Conservation (phyloP, 192 early-diverging fungal species). For the Entomortierella beljakovae region DNA sequence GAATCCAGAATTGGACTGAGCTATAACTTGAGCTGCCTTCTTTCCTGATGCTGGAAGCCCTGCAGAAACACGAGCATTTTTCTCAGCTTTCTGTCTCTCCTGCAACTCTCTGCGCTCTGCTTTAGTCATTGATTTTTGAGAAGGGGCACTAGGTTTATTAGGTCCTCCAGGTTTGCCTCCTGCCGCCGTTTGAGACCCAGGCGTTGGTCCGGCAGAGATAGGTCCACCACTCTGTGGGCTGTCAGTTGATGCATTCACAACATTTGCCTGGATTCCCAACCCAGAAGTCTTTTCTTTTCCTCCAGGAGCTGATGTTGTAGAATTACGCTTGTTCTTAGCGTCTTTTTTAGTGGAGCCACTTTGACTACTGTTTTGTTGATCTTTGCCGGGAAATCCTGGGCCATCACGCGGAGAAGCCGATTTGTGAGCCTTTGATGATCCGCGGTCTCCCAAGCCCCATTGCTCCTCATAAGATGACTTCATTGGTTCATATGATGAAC, state of each 20-base stretch:
- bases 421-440: slow-evolving; percentile 28
- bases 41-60: slow-evolving; percentile 50
- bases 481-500: slow-evolving; percentile 62
- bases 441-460: slow-evolving; percentile 44
- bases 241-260: slow-evolving; percentile 4
- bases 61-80: slow-evolving; percentile 64
- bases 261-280: slow-evolving; percentile 37
- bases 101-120: slow-evolving; percentile 90
- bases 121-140: slow-evolving; percentile 78
- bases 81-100: slow-evolving; percentile 85
- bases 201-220: slow-evolving; percentile 8
- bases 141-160: slow-evolving; percentile 34
- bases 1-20: slow-evolving; percentile 29
- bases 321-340: slow-evolving; percentile 30
- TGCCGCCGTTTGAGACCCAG: slow-evolving; percentile 4
- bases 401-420: slow-evolving; percentile 41
- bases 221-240: slow-evolving; percentile 14
- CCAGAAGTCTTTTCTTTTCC: slow-evolving; percentile 24
- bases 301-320: not conserved
- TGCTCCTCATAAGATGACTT: slow-evolving; percentile 62
- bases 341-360: slow-evolving; percentile 33
- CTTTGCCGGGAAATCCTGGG: slow-evolving; percentile 29
- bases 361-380: not conserved
- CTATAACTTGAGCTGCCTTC: slow-evolving; percentile 50
- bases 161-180: slow-evolving; percentile 14